A percentile compares a stretch with the other conserved stretches of the same genome.
Conservation (phyloP, 2,329 filamentous ascomycete genomes). For the Colletotrichum liriopes region DNA sequence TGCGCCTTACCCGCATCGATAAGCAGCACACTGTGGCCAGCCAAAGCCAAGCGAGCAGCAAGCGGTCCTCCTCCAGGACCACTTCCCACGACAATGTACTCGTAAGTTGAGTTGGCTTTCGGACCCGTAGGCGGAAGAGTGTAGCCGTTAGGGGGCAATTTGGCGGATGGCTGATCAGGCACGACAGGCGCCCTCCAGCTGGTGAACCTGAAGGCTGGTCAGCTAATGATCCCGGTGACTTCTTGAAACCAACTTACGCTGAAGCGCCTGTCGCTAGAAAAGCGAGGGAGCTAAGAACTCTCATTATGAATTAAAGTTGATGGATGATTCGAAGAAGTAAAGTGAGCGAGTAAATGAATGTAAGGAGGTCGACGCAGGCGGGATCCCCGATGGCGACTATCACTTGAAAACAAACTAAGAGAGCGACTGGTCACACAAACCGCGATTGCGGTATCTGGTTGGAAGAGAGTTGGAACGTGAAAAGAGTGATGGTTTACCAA, state of each 20-base stretch:
- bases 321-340: background rate
- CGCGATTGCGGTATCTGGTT: background rate
- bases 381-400: background rate
- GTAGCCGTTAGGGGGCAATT: background rate
- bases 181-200: background rate
- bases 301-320: background rate
- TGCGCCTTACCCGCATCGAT: conserved; percentile 63
- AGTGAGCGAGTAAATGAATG: background rate
- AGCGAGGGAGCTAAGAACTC: background rate
- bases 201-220: background rate
- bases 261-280: background rate
- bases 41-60: conserved; percentile 71
- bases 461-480: background rate
- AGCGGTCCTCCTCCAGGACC: conserved; percentile 74
- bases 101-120: conserved; percentile 55
- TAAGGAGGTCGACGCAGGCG: background rate
- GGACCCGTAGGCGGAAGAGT: background rate
- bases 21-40: conserved; percentile 73
- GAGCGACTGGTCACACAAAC: background rate
- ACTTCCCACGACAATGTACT: conserved; percentile 78
- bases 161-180: background rate
- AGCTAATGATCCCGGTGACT: background rate
- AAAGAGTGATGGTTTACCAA: background rate
- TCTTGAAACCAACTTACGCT: background rate
- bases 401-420: background rate